A percentile compares a stretch with the other conserved stretches of the same genome.
These are phyloP conservation scores for Tuber melanosporum DNA, from an alignment of 495 filamentous ascomycete genomes.

Conservation along the genomic window DNA sequence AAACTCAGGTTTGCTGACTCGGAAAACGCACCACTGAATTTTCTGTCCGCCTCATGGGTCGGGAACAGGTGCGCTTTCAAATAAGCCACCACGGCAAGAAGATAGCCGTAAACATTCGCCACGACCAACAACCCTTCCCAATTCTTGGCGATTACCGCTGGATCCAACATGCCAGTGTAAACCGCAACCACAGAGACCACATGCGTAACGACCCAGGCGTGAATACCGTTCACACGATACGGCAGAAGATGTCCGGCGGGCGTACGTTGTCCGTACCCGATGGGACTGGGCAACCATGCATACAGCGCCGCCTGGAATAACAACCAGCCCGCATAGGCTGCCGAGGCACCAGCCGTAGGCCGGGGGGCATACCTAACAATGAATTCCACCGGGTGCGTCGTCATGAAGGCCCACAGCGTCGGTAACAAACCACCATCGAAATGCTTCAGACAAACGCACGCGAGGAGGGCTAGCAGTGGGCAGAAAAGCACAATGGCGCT, in stretches of 20 bases:
- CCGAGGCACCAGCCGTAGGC: slow-evolving; percentile 21
- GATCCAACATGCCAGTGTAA: slow-evolving; percentile 42
- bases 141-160: slow-evolving; percentile 46
- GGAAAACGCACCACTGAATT: slow-evolving; percentile 45
- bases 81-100: slow-evolving; percentile 43
- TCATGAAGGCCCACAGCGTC: slow-evolving; percentile 25
- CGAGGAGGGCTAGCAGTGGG: slow-evolving; percentile 32
- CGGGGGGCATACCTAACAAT: slow-evolving; percentile 24
- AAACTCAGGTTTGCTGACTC: not conserved
- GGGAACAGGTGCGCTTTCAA: slow-evolving; percentile 46
- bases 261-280: slow-evolving; percentile 41
- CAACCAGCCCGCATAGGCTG: slow-evolving; percentile 44
- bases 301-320: slow-evolving; percentile 43
- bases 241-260: slow-evolving; percentile 44
- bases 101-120: slow-evolving; percentile 45
- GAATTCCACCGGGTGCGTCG: slow-evolving; percentile 32
- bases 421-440: slow-evolving; percentile 30
- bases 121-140: slow-evolving; percentile 46
- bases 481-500: slow-evolving; percentile 36
- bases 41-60: slow-evolving; percentile 45
- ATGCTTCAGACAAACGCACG: slow-evolving; percentile 29
- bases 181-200: slow-evolving; percentile 32
- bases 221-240: slow-evolving; percentile 45
- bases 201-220: slow-evolving; percentile 47
- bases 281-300: slow-evolving; percentile 41